Base-by-base conservation (phyloP, 1,284 basidiomycete genomes). In the Trametes versicolor region DNA sequence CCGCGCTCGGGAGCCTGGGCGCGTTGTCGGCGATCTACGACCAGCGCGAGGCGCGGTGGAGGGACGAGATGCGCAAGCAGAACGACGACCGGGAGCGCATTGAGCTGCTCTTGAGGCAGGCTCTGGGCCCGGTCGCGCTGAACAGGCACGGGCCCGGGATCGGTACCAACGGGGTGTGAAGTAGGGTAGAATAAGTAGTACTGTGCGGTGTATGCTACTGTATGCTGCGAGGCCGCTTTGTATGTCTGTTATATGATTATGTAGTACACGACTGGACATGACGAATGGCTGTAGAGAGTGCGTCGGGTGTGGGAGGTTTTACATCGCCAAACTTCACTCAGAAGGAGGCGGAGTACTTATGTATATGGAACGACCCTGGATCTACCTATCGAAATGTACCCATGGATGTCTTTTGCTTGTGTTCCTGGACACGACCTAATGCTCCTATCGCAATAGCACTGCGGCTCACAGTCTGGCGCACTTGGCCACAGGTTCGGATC, bases 51-150 rank as follows among this genome's bases (percentile, higher is more conserved):
- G 81, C 82, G 53, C 79, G 91, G 43, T 91, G 90, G 87, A 77
- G 82, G 37, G 89, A 91, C 29, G 91, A 92, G 78, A 88, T 92
- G 83, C 76, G 81, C 34, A 79, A 84, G 65, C 80, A 91, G 62
- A 79, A 81, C 54, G 87, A 89, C 39, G 91, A 93, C 65, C 78
- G 88, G n/a, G 88, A 90, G 72, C 77, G 81, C 17, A 86, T 92
- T 5, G 87, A 89, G 68, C 67, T 91, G 61, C 76, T 92, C 56
- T 75, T 93, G 53, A 79, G 79, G 67, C 89, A 92, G 76, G 85
- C 88, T 2, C 77, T 92, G 48, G 91, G 90, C 34, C 72, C 72
- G 13, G 61, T 62, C 8, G 47, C 62, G 45, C 47, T 39, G 25
- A 49, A 58, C 21, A 53, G 29, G n/a, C 52, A 60, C 39, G 67